Base-by-base conservation (phyloP, 116 monocot species). In the Posidonia oceanica region DNA sequence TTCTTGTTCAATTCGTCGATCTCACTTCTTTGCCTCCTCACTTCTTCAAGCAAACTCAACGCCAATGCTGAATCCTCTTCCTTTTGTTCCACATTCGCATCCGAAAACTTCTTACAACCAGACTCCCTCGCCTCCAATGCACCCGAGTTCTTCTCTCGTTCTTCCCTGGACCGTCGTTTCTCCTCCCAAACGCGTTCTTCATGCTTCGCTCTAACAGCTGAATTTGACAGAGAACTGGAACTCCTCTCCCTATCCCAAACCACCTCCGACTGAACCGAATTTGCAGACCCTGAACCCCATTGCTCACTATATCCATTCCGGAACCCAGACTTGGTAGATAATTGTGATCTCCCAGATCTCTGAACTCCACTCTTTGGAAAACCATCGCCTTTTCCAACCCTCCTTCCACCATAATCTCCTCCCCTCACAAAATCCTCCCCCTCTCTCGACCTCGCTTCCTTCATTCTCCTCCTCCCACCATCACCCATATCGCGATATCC, bases 101-200 rank as follows among this genome's bases (percentile, higher is more conserved):
- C 56, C 20, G 17, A 14, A 54, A 56, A 14, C 14, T 64, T 20
- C 17, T 63, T 15, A 17, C 22, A 17, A 21, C 18, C 16, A 58
- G 58, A 18, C 48, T 10, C 48, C 48, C 7, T 48, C 36, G 52
- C 71, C 39, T 76, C 64, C 4, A 69, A 71, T 60, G 39, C 69
- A 15, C 54, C 69, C 17, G 52, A 73, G 66, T 58, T 21, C 53
- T 72, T 75, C 48, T 64, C 67, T 36, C 69, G 59, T 75, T 74
- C 80, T 61, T 71, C 69, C 64, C 57, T 79, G 8, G 61, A 75
- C 14, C 73, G 71, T 23, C 71, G 77, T 69, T 65, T 38, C 11
- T 78, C 75, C 29, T 77, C 60, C 58, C 52, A 39, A 39, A 60
- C 39, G 62, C 69, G 51, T 52, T 70, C 68, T 59, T 80, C 68